These are phyloP conservation scores for Gnomoniopsis sp. DNA, from an alignment of 2,329 filamentous ascomycete species.

Conservation along the genomic window DNA sequence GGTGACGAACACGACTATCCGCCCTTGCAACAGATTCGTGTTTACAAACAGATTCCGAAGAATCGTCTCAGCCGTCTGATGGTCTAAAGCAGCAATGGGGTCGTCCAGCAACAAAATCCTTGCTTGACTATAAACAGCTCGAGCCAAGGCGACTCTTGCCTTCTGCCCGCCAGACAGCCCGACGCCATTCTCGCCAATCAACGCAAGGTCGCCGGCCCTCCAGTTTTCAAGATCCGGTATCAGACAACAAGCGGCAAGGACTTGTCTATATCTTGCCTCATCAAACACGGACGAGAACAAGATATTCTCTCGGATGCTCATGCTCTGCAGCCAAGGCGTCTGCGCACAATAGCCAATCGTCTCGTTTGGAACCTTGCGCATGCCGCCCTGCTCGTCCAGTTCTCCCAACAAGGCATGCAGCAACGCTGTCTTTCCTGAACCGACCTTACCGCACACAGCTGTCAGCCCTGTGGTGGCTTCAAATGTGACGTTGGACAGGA, in stretches of 20 bases:
- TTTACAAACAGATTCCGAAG: conserved; percentile 54
- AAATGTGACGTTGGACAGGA: conserved; percentile 45
- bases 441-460: conserved; percentile 56
- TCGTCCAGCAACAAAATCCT: conserved; percentile 60
- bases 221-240: conserved; percentile 54
- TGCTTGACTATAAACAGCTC: conserved; percentile 57
- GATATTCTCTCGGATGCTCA: conserved; percentile 63
- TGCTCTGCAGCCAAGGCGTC: conserved; percentile 63
- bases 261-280: conserved; percentile 51
- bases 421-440: conserved; percentile 59
- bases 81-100: conserved; percentile 60
- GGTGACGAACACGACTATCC: conserved; percentile 76
- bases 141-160: conserved; percentile 59
- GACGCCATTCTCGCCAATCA: conserved; percentile 60
- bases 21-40: conserved; percentile 41
- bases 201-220: conserved; percentile 53
- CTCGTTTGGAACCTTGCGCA: conserved; percentile 43
- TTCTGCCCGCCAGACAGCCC: conserved; percentile 63
- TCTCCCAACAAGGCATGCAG: conserved; percentile 58
- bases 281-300: conserved; percentile 58
- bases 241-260: conserved; percentile 60
- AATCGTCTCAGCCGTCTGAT: conserved; percentile 58
- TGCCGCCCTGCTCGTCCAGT: conserved; percentile 61
- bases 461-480: conserved; percentile 48
- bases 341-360: conserved; percentile 57